Conservation (phyloP, 192 early-diverging fungal genomes). For the Backusella westeae region DNA sequence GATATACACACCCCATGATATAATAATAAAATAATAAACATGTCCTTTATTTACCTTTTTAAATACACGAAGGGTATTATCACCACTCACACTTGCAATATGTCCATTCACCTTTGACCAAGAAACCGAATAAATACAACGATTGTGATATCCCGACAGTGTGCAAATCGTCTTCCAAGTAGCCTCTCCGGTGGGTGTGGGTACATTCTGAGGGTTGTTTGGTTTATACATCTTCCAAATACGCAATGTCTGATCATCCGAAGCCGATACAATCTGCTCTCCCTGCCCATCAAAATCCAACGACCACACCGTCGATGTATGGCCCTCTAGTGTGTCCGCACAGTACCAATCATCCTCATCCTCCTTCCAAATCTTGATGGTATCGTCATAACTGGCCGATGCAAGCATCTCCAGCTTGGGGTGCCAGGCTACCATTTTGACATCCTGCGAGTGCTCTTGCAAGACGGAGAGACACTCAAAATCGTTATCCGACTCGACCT, state of each 20-base stretch:
- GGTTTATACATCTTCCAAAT: constrained; percentile 69
- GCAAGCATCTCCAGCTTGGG: constrained; percentile 82
- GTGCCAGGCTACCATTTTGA: constrained; percentile 94
- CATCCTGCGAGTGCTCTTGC: constrained; percentile 96
- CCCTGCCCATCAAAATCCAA: constrained; percentile 81
- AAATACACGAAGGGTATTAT: constrained; percentile 76
- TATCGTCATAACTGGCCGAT: constrained; percentile 92
- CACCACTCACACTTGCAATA: constrained; percentile 82
- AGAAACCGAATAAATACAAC: constrained; percentile 91
- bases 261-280: constrained; percentile 69
- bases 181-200: constrained; percentile 51
- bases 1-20: neutral
- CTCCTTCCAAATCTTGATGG: constrained; percentile 91
- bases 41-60: constrained; percentile 23
- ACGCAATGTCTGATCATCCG: constrained; percentile 82
- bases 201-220: constrained; percentile 48
- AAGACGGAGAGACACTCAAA: constrained; percentile 95
- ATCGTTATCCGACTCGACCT: constrained; percentile 81
- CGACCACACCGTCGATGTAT: constrained; percentile 90
- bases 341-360: constrained; percentile 98
- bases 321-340: constrained; percentile 80
- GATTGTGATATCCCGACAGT: constrained; percentile 67
- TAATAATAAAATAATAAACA: neutral
- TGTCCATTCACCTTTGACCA: constrained; percentile 76
- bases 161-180: constrained; percentile 70